Evolutionary conservation across 2,329 filamentous ascomycete species (phyloP).

Genomic region (Ophiostoma triangulosporum): DNA sequence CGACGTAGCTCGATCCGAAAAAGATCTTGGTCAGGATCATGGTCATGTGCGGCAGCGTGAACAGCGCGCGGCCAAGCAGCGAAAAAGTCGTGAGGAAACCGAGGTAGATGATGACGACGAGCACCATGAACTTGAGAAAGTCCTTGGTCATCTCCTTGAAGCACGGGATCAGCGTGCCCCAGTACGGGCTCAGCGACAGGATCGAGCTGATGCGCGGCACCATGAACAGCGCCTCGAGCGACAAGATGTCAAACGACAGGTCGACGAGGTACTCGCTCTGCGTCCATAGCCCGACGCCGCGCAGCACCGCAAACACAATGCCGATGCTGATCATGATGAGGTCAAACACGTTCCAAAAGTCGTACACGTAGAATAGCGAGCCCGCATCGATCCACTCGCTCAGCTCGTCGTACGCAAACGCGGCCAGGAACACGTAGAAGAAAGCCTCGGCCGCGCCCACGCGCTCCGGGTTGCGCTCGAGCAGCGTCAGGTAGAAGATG

Average conservation of each 20-base stretch:
- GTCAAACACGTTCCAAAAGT: conserved; percentile 69
- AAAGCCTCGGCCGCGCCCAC: conserved; percentile 56
- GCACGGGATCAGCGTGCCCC: conserved; percentile 79
- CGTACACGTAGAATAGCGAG: conserved; percentile 69
- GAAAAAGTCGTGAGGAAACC: conserved; percentile 84
- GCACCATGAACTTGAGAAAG: conserved; percentile 68
- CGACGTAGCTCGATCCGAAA: conserved; percentile 62
- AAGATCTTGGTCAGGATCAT: conserved; percentile 71
- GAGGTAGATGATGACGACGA: conserved; percentile 68
- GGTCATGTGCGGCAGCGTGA: conserved; percentile 53
- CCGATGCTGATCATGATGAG: conserved; percentile 61
- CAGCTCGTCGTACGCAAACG: conserved; percentile 78
- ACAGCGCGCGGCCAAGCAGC: conserved; percentile 57
- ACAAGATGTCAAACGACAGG: conserved; percentile 75
- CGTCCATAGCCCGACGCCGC: conserved; percentile 51
- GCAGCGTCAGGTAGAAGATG: conserved; percentile 76
- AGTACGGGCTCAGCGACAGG: conserved; percentile 76
- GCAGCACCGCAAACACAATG: conserved; percentile 33
- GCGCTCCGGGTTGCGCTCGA: conserved; percentile 52
- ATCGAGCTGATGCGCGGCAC: conserved; percentile 81
- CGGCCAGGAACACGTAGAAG: conserved; percentile 74
- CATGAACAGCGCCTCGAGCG: conserved; percentile 78
- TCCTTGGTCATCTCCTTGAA: conserved; percentile 91
- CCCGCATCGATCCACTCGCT: conserved; percentile 79
- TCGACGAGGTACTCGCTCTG: conserved; percentile 53